phyloP scores from a whole-genome alignment of 345 rosid species.

The Camelina laxa region DNA sequence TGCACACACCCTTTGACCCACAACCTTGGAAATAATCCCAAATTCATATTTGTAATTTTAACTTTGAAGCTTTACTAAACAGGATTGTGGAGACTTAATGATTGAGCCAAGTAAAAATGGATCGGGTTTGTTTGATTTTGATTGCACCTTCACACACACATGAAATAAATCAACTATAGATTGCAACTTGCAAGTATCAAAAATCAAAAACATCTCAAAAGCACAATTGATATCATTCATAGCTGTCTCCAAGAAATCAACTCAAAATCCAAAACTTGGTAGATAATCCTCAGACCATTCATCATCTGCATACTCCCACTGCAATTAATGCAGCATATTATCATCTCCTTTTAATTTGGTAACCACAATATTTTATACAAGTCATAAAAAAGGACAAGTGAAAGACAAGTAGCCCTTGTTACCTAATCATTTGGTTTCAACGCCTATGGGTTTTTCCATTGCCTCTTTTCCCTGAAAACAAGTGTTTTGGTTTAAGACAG shows the following conservation, averaged over 20 bases:
- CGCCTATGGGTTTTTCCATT: conserved; percentile 68
- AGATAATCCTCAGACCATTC: neutral
- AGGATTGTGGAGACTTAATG: neutral
- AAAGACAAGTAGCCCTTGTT: neutral
- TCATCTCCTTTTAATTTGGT: neutral
- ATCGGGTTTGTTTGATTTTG: neutral
- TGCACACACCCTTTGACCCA: neutral
- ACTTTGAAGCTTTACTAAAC: neutral
- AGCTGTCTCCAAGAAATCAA: neutral
- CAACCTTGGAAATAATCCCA: neutral
- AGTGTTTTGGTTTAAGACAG: conserved; percentile 59
- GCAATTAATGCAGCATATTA: neutral
- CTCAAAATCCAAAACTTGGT: neutral
- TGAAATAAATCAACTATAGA: neutral
- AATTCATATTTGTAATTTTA: neutral
- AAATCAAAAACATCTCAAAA: conserved; percentile 26
- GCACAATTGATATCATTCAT: conserved; percentile 50
- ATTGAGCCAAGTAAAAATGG: neutral
- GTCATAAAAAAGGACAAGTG: neutral
- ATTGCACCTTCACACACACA: neutral
- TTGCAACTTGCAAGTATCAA: neutral
- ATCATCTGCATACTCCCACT: neutral
- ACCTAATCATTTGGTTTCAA: conserved; percentile 19
- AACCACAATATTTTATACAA: neutral
- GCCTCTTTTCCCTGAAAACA: conserved; percentile 68